Percentiles rank a stretch among this genome's conserved stretches.
Conservation (phyloP, 345 rosid species). For the Combretum micranthum region DNA sequence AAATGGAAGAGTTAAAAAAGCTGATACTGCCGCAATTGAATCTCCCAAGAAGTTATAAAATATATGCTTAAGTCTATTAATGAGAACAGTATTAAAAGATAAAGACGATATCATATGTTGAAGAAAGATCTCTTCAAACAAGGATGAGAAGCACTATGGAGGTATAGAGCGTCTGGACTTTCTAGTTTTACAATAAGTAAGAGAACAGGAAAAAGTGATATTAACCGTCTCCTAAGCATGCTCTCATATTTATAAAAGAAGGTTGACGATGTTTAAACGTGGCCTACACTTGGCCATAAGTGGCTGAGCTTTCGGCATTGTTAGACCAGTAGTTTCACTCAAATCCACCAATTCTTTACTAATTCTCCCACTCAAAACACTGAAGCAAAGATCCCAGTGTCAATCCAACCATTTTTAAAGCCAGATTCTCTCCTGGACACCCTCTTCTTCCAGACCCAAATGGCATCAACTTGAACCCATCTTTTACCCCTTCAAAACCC, state of each 20-base stretch:
- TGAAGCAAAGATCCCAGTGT: slow-evolving; percentile 41
- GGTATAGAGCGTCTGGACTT: too few species aligned
- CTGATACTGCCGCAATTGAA: too few species aligned
- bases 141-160: too few species aligned
- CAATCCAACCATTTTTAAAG: slow-evolving; percentile 31
- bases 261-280: slow-evolving; percentile 10
- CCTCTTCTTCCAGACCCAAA: slow-evolving; percentile 57
- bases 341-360: slow-evolving; percentile 26
- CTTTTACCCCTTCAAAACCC: slow-evolving; percentile 24
- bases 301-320: slow-evolving; percentile 24
- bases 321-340: slow-evolving; percentile 25
- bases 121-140: too few species aligned
- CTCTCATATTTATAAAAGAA: slow-evolving; percentile 18
- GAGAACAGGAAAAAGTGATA: too few species aligned
- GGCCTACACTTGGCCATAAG: slow-evolving; percentile 20
- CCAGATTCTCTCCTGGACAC: slow-evolving; percentile 55
- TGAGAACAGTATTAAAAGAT: too few species aligned
- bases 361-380: slow-evolving; percentile 44
- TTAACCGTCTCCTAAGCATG: too few species aligned
- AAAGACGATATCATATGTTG: too few species aligned
- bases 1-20: too few species aligned
- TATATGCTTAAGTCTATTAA: too few species aligned
- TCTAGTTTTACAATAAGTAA: too few species aligned
- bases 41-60: too few species aligned
- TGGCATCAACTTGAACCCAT: slow-evolving; percentile 39